Base-by-base conservation (phyloP, 139 green algal species). In the Micractinium sp. region DNA sequence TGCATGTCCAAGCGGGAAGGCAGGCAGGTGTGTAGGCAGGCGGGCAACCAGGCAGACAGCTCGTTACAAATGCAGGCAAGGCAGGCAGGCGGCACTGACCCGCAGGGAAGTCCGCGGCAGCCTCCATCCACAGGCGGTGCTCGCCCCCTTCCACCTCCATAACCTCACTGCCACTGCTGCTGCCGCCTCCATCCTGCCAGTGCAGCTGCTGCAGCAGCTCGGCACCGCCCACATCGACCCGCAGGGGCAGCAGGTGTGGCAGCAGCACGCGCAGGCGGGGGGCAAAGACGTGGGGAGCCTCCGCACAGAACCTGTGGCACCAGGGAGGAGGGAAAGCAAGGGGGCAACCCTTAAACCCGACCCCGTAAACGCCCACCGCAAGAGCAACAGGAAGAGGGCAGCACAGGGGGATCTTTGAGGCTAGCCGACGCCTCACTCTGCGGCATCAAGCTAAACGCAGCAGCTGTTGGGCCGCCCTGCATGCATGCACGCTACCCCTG, bases 291-390 rank as follows among this genome's bases (percentile, higher is more conserved):
- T 89, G 71, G 0, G 92, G 92, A 0, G 89, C 82, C 60, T 94
- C 92, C 47, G 89, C 92, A 27, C 93, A 90, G 39, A 92, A 94
- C 38, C 92, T 93, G 89, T 67, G 19, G 25, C 66, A 7, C 22
- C 2, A 18, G 35, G 31, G 36, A 56, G 36, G 31, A 3, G 13
- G 56, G 23, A 4, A 38, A 25, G 27, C 9, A 19, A 23, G 36
- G 63, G 61, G 23, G 63, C 22, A 63, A 85, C 3, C 2, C 41
- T 25, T 14, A 69, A 23, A 60, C 33, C 12, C 12, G 36, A 7
- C 33, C 76, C n/a, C n/a, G n/a, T n/a, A n/a, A n/a, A n/a, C n/a
- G n/a, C n/a, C n/a, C n/a, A n/a, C n/a, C n/a, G n/a, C n/a, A n/a
- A n/a, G n/a, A n/a, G n/a, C n/a, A n/a, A n/a, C n/a, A n/a, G n/a